Percentiles rank a stretch among this genome's conserved stretches.
These are phyloP conservation scores for Centella asiatica DNA, from an alignment of 129 eudicot genomes.

Conservation along the genomic window DNA sequence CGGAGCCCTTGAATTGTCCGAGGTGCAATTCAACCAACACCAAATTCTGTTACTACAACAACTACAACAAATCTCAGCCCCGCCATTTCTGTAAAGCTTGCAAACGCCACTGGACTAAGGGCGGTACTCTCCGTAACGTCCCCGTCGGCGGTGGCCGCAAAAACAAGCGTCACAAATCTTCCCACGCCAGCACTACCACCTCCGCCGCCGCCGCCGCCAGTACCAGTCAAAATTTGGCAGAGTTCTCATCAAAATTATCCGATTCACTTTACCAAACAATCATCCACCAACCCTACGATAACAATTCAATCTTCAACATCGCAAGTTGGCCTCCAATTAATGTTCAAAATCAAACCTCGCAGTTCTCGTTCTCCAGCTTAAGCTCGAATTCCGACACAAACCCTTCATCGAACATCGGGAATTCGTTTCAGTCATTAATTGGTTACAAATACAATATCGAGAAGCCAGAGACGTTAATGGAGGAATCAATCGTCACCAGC, in stretches of 20 bases:
- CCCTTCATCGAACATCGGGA: slow-evolving; percentile 18
- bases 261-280: slow-evolving; percentile 19
- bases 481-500: neutral
- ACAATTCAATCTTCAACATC: slow-evolving; percentile 2
- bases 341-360: slow-evolving; percentile 26
- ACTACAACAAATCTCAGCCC: slow-evolving; percentile 86
- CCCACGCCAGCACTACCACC: slow-evolving; percentile 13
- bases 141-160: slow-evolving; percentile 95
- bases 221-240: slow-evolving; percentile 13
- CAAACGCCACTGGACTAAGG: slow-evolving; percentile 93
- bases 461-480: slow-evolving; percentile 15
- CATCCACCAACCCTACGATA: neutral
- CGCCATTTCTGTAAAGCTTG: slow-evolving; percentile 77
- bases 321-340: neutral
- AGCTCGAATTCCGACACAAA: slow-evolving; percentile 25
- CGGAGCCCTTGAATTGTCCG: slow-evolving; percentile 58
- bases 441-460: slow-evolving; percentile 18
- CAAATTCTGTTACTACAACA: slow-evolving; percentile 87
- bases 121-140: slow-evolving; percentile 88
- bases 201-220: neutral
- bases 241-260: slow-evolving; percentile 3
- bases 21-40: slow-evolving; percentile 74
- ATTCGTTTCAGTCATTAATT: slow-evolving; percentile 22
- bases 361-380: slow-evolving; percentile 39
- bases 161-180: slow-evolving; percentile 55